phyloP scores from a whole-genome alignment of 257 asterid genomes.

The Ophiorrhiza pumila region DNA sequence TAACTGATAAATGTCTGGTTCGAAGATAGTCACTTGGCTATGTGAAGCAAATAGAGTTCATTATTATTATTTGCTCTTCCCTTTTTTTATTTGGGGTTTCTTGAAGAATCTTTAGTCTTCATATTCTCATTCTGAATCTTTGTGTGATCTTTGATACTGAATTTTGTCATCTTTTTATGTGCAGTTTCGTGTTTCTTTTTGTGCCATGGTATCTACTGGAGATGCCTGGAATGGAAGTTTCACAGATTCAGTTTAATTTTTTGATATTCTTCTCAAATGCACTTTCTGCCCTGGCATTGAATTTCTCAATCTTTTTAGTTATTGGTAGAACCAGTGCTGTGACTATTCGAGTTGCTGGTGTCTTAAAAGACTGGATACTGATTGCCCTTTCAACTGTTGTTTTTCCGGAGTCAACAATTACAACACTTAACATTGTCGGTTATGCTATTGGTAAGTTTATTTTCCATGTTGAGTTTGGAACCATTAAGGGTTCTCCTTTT shows the following conservation, averaged over 20 bases:
- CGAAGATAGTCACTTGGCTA: neutral
- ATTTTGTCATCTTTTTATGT: neutral
- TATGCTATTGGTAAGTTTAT: slow-evolving; percentile 77
- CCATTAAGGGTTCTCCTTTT: neutral
- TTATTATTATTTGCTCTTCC: neutral
- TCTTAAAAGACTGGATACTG: slow-evolving; percentile 95
- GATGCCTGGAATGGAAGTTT: slow-evolving; percentile 87
- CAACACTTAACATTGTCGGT: slow-evolving; percentile 79
- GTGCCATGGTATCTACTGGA: slow-evolving; percentile 97
- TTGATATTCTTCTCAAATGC: slow-evolving; percentile 99
- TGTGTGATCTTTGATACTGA: neutral
- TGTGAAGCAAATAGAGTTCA: neutral
- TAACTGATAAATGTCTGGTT: neutral
- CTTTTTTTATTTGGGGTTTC: neutral
- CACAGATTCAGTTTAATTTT: slow-evolving; percentile 78
- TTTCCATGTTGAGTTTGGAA: slow-evolving; percentile 10
- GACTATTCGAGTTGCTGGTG: slow-evolving; percentile 96
- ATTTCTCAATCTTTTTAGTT: slow-evolving; percentile 89
- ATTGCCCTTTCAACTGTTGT: slow-evolving; percentile 88
- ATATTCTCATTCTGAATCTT: neutral
- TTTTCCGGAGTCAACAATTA: slow-evolving; percentile 90
- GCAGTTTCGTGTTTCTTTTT: slow-evolving; percentile 91
- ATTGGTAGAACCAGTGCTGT: slow-evolving; percentile 99
- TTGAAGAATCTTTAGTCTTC: neutral
- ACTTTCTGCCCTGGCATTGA: slow-evolving; percentile 86